phyloP scores from a whole-genome alignment of 2,329 filamentous ascomycete genomes.

The Aspergillus ibericus region DNA sequence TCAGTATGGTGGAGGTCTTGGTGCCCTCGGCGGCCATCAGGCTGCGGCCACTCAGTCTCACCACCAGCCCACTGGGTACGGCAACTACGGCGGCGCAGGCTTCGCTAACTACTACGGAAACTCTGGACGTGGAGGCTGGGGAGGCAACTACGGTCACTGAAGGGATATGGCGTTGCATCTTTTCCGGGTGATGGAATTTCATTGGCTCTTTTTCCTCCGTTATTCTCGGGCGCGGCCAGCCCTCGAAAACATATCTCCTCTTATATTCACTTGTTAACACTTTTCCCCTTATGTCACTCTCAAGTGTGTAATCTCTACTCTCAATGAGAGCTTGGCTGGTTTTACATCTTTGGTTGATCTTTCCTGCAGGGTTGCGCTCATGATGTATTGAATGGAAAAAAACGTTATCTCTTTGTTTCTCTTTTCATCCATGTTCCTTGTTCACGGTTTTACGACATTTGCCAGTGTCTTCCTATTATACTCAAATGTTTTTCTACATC shows the following conservation, averaged over 20 bases:
- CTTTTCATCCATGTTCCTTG: conserved; percentile 20
- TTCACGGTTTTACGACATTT: conserved; percentile 21
- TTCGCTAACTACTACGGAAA: conserved; percentile 48
- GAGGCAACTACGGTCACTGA: conserved; percentile 50
- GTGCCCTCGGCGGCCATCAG: conserved; percentile 45
- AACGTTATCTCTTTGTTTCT: conserved; percentile 25
- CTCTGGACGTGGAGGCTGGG: conserved; percentile 47
- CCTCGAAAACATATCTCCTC: conserved; percentile 12
- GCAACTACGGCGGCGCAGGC: conserved; percentile 44
- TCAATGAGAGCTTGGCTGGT: conserved; percentile 41
- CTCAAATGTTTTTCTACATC: conserved; percentile 16
- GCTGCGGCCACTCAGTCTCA: conserved; percentile 40
- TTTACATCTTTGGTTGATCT: conserved; percentile 26
- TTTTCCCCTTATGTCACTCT: conserved; percentile 26
- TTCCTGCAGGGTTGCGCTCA: conserved; percentile 30
- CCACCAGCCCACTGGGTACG: conserved; percentile 44
- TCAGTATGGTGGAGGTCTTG: conserved; percentile 53
- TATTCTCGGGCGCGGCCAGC: conserved; percentile 17
- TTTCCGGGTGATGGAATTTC: conserved; percentile 30
- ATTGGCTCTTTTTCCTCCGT: conserved; percentile 30
- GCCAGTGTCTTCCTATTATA: conserved; percentile 16
- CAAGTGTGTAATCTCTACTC: conserved; percentile 45
- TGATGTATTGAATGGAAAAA: conserved; percentile 39
- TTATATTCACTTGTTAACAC: conserved; percentile 17
- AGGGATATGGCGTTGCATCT: conserved; percentile 27